phyloP scores from a whole-genome alignment of 2,329 filamentous ascomycete species.

The Akanthomyces dipterigenus region DNA sequence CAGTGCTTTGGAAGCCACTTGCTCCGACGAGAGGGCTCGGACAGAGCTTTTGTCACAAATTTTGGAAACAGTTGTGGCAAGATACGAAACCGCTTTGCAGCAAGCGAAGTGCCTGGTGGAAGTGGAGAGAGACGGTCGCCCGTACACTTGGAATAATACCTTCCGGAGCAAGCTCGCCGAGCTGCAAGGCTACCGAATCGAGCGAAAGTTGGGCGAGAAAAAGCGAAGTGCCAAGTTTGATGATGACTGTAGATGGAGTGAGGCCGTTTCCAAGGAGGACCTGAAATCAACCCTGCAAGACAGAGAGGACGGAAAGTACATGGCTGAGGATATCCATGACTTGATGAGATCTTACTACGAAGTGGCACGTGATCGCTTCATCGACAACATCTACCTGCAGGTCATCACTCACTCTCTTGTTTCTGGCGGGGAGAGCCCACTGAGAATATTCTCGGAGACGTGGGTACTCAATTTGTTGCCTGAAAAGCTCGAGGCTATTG shows the following conservation, averaged over 20 bases:
- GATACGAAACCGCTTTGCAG: slow-evolving; percentile 20
- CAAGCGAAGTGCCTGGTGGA: slow-evolving; percentile 20
- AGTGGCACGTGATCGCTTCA: slow-evolving; percentile 25
- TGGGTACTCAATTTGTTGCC: slow-evolving; percentile 5
- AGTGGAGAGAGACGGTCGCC: slow-evolving; percentile 22
- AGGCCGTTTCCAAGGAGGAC: slow-evolving; percentile 13
- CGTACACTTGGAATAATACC: slow-evolving; percentile 24
- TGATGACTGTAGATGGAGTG: neutral
- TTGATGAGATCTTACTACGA: slow-evolving; percentile 28
- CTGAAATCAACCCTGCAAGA: slow-evolving; percentile 14
- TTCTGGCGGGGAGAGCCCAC: slow-evolving; percentile 19
- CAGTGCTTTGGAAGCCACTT: slow-evolving; percentile 15
- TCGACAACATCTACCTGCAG: slow-evolving; percentile 29
- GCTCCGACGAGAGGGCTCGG: slow-evolving; percentile 15
- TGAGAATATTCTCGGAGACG: neutral
- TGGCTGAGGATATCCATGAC: slow-evolving; percentile 24
- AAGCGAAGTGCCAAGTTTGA: neutral
- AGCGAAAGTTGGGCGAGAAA: slow-evolving; percentile 9
- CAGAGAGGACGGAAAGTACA: slow-evolving; percentile 17
- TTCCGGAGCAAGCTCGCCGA: slow-evolving; percentile 18
- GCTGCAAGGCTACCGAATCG: neutral
- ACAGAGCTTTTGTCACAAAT: slow-evolving; percentile 19
- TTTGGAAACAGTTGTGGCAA: slow-evolving; percentile 15
- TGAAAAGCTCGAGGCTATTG: neutral
- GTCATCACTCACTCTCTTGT: slow-evolving; percentile 23